Evolutionary conservation across 441 rosid species (phyloP), one percentile per base, ranked within the genome.

Genomic region (Gossypium davidsonii): DNA sequence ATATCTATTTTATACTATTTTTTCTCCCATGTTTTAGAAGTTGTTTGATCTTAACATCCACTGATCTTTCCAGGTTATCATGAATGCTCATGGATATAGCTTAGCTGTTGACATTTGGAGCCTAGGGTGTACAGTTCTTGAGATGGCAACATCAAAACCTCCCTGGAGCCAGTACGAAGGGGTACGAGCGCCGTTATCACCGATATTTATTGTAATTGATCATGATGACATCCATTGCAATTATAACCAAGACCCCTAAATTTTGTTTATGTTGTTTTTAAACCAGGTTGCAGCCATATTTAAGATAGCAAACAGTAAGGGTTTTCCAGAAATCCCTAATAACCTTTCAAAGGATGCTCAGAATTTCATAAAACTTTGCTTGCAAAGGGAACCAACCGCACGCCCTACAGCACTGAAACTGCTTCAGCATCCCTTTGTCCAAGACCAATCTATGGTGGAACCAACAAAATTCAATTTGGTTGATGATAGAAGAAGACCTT

Each of bases 131-230:
- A 94, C 97, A 51, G 83, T 94, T 83, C 89, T 94, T 70, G 98
- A 92, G 85, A 94, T 94, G 99, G 93, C 96, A 53, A 87, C 93
- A 20, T 83, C 97, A 71, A 94, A 89, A 76, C 98, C 99, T 42
- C 98, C 98, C 3, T 94, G 99, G 99, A 90, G 86, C 75, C 90
- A 90, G 73, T 94, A 84, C 77, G 99, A 94, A 83, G 97, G 99
- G 46, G 60, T 49, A 51, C 18, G 71, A 7, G 4, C 14, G 49
- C 14, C 14, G 12, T 44, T 44, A 10, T 42, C 12, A 42, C 10
- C 15, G 15, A 0, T 1, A 4, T 3, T 12, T 57, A 21, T 9
- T 57, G 34, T 21, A 57, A 1, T 23, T 12, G 0, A 23, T 57
- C 61, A 57, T 23, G 12, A 57, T 3, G 25, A 6, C 7, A 23